Base-by-base conservation (phyloP, 2,329 filamentous ascomycete genomes). In the Dichotomopilus funicola region DNA sequence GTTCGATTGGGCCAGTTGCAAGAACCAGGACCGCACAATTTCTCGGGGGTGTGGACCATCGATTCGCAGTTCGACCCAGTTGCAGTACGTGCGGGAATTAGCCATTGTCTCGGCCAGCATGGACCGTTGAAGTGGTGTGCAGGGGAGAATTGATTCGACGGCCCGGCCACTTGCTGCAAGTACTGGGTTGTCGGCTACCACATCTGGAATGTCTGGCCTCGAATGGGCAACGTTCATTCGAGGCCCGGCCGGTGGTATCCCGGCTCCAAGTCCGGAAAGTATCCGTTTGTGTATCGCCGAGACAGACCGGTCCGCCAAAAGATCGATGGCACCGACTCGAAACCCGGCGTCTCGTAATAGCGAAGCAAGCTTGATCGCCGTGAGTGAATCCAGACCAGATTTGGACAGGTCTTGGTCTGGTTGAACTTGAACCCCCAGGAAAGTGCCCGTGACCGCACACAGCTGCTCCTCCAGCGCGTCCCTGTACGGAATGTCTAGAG, bases 71-170 rank as follows among this genome's bases (percentile, higher is more conserved):
- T 87, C 80, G 9, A 94, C 73, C 74, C 85, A 85, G 63, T 96
- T 96, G 71, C 86, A 88, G 66, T 96, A 96, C 6, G 85, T 77
- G 47, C 70, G 71, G 1, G 75, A 60, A 57, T 85, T 75, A 13
- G 73, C 75, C 2, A 76, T 70, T 0, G 89, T 91, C 71, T 95
- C 89, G 0, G 81, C 76, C 12, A 96, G 75, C 89, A 96, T 95
- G 1, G 89, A 85, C 13, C 79, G 73, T 64, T 96, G 91, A 8
- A 94, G 75, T 11, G 84, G 78, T 4, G 85, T 91, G 67, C 89
- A 94, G 4, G 78, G 78, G 13, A 80, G 64, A 4, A 82, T 68
- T 5, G 59, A 62, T 3, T 78, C 66, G n/a, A 85, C 64, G 31
- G 73, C 69, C 37, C 76, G 70, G 8, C 75, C 59, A 2, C 68